Conservation (phyloP, 371 early-diverging fungal species). For the Rhizopus arrhizus region DNA sequence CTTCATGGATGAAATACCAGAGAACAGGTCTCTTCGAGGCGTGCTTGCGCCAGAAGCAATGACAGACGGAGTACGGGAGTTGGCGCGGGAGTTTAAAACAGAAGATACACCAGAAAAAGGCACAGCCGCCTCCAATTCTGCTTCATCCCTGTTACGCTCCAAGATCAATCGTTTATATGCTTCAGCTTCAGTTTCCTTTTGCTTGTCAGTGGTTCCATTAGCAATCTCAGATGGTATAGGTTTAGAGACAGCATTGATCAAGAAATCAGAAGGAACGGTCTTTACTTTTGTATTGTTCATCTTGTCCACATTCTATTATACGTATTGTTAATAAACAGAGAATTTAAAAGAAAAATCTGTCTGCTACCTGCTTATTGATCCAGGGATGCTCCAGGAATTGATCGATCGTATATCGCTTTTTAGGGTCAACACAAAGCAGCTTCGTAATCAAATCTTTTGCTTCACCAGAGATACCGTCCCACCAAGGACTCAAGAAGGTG, state of each 20-base stretch:
- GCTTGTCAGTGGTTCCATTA: background rate
- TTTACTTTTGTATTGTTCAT: background rate
- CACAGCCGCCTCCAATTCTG: slow-evolving; percentile 26
- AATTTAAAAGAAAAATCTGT: background rate
- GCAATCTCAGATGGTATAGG: background rate
- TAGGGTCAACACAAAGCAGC: slow-evolving; percentile 61
- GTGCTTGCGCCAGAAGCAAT: slow-evolving; percentile 26
- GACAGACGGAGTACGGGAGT: slow-evolving; percentile 29
- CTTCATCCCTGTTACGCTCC: slow-evolving; percentile 29
- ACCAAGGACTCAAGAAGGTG: slow-evolving; percentile 74
- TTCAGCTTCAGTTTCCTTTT: slow-evolving; percentile 28
- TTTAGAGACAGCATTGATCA: background rate
- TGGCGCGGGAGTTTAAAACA: slow-evolving; percentile 30
- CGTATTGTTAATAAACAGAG: background rate
- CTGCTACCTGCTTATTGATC: slow-evolving; percentile 50
- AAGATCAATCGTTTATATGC: slow-evolving; percentile 32
- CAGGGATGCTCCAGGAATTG: slow-evolving; percentile 83
- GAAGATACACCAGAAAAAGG: slow-evolving; percentile 24
- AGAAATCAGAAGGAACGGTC: background rate
- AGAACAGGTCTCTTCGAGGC: slow-evolving; percentile 42
- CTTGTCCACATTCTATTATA: background rate
- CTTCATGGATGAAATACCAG: slow-evolving; percentile 58
- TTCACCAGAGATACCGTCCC: slow-evolving; percentile 67
- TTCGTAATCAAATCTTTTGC: slow-evolving; percentile 78
- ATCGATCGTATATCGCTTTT: slow-evolving; percentile 57